A percentile compares a stretch with the other conserved stretches of the same genome.
These are phyloP conservation scores for Fusarium agapanthi DNA, from an alignment of 2,329 filamentous ascomycete genomes.

Conservation along the genomic window DNA sequence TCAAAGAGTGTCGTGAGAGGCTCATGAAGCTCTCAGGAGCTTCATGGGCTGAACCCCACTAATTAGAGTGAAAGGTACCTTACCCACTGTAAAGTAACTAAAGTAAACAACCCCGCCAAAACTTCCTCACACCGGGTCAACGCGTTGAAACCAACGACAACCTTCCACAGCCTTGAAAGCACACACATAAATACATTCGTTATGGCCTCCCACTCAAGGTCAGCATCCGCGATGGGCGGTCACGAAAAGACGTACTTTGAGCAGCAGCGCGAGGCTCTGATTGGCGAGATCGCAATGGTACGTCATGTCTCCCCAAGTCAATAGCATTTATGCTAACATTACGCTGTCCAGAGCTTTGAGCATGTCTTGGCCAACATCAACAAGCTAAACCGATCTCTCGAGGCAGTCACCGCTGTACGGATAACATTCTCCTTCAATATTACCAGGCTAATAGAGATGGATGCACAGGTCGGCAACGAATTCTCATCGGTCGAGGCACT, in stretches of 20 bases:
- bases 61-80: not conserved
- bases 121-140: constrained; percentile 2
- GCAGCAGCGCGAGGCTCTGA: constrained; percentile 75
- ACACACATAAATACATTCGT: not conserved
- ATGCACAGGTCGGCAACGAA: constrained; percentile 84
- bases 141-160: constrained; percentile 15
- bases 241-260: constrained; percentile 73
- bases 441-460: not conserved
- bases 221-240: constrained; percentile 41
- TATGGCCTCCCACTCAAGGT: constrained; percentile 48
- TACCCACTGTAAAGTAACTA: not conserved
- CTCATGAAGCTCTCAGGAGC: no score
- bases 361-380: constrained; percentile 96
- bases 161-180: not conserved
- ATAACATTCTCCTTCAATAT: not conserved
- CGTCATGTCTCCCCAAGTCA: constrained; percentile 20
- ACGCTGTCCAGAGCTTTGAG: constrained; percentile 72
- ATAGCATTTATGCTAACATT: not conserved
- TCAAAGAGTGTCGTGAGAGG: not conserved
- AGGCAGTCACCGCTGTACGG: constrained; percentile 86
- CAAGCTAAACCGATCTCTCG: constrained; percentile 89
- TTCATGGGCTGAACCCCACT: constrained; percentile 12
- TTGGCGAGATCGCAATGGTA: constrained; percentile 78
- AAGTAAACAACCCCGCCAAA: constrained; percentile 32
- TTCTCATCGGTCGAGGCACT: constrained; percentile 96